These are phyloP conservation scores for Arachnomyces sp. DNA, from an alignment of 2,329 filamentous ascomycete genomes.

Conservation along the genomic window DNA sequence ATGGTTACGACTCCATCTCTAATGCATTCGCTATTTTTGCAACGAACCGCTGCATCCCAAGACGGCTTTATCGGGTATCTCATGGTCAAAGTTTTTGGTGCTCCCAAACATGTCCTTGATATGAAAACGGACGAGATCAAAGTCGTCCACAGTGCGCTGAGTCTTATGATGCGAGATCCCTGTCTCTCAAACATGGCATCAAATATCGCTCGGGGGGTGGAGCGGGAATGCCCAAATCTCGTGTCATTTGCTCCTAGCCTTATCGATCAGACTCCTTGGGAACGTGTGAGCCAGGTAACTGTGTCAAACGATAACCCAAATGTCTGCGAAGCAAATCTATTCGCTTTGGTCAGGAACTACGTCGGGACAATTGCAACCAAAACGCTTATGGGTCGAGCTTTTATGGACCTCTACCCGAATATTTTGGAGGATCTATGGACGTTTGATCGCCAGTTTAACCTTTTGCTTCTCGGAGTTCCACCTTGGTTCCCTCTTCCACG, in stretches of 20 bases:
- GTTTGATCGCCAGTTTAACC: constrained; percentile 47
- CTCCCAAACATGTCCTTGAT: constrained; percentile 29
- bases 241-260: constrained; percentile 51
- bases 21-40: constrained; percentile 31
- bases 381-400: constrained; percentile 45
- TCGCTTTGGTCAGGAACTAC: constrained; percentile 49
- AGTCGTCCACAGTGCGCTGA: constrained; percentile 30
- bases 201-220: constrained; percentile 30
- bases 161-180: constrained; percentile 39
- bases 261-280: constrained; percentile 57
- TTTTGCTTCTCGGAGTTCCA: constrained; percentile 48
- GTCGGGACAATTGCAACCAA: constrained; percentile 42
- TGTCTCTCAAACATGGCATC: constrained; percentile 36
- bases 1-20: constrained; percentile 43
- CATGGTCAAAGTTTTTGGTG: constrained; percentile 37
- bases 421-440: constrained; percentile 48
- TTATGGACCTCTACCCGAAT: constrained; percentile 44
- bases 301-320: constrained; percentile 32
- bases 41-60: constrained; percentile 19
- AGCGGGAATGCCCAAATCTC: constrained; percentile 45
- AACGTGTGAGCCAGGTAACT: constrained; percentile 42
- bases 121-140: constrained; percentile 27
- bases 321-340: constrained; percentile 46
- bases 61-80: constrained; percentile 25
- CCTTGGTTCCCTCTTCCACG: constrained; percentile 47